Conservation (phyloP, 371 early-diverging fungal genomes). For the Mortierella sp. region DNA sequence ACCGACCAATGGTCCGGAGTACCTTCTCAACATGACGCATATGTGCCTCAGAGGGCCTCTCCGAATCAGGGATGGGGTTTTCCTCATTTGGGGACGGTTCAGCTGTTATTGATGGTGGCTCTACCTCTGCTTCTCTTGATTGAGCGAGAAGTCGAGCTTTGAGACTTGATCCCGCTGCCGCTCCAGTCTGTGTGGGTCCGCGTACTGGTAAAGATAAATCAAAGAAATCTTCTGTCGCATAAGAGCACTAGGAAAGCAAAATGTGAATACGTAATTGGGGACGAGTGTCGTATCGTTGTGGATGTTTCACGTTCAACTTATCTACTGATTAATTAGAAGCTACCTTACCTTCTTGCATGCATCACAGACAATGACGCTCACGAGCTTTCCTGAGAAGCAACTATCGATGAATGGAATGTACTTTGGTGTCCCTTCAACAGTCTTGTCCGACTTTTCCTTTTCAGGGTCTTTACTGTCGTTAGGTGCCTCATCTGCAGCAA, state of each 20-base stretch:
- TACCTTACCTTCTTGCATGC: constrained; percentile 64
- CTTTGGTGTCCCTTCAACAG: constrained; percentile 25
- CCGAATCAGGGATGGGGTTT: constrained; percentile 19
- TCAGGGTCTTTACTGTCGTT: background rate
- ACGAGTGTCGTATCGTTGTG: background rate
- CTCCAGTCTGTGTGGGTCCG: constrained; percentile 5
- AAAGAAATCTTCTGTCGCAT: constrained; percentile 42
- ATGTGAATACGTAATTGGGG: background rate
- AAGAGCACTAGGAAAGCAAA: constrained; percentile 31
- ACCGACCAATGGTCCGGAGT: constrained; percentile 26
- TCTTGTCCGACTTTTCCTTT: background rate
- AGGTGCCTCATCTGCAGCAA: background rate
- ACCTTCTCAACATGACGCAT: constrained; percentile 42
- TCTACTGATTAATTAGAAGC: background rate
- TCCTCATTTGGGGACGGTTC: constrained; percentile 1
- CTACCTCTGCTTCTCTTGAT: constrained; percentile 3
- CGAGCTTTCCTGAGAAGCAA: constrained; percentile 74
- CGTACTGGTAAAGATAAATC: constrained; percentile 39
- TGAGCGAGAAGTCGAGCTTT: constrained; percentile 23
- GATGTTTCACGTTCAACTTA: background rate
- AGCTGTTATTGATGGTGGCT: background rate
- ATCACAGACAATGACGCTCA: constrained; percentile 72
- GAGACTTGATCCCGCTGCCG: constrained; percentile 3
- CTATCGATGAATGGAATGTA: constrained; percentile 70
- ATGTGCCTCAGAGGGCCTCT: constrained; percentile 35